Percentiles rank a stretch among this genome's conserved stretches.
These are phyloP conservation scores for Parathielavia appendiculata DNA, from an alignment of 495 filamentous ascomycete genomes.

Conservation along the genomic window DNA sequence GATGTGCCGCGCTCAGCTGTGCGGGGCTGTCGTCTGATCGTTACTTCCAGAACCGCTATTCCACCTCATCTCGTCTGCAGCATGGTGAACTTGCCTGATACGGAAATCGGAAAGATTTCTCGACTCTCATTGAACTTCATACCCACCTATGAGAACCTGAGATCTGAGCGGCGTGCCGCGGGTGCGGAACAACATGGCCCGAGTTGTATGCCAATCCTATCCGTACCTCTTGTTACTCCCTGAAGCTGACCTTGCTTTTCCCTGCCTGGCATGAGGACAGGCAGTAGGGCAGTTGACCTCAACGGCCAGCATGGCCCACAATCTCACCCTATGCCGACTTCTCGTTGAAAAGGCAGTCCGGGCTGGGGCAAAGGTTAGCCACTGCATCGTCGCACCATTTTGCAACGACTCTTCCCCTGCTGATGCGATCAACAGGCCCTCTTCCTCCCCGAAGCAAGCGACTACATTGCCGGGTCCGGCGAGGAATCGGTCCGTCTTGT, in stretches of 20 bases:
- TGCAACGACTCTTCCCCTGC: background rate
- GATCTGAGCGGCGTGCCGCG: background rate
- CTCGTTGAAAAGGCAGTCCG: constrained; percentile 67
- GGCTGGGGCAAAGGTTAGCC: constrained; percentile 67
- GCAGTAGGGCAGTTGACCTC: constrained; percentile 86
- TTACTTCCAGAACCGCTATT: background rate
- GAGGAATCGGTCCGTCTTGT: constrained; percentile 64
- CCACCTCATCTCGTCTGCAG: no score
- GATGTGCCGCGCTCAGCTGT: no score
- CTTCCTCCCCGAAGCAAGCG: constrained; percentile 87
- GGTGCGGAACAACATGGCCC: background rate
- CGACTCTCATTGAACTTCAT: no score
- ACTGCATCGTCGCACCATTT: constrained; percentile 9
- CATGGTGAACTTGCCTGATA: no score
- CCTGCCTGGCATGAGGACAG: constrained; percentile 38
- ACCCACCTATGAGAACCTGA: background rate
- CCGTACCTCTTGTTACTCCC: background rate
- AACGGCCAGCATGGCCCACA: constrained; percentile 70
- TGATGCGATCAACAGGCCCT: constrained; percentile 51
- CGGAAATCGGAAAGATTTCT: no score
- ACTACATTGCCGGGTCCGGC: constrained; percentile 71
- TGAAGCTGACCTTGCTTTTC: background rate
- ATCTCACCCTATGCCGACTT: constrained; percentile 66
- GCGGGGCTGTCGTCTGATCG: background rate
- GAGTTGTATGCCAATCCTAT: background rate